These are phyloP conservation scores for Heliamphora exappendiculata DNA, from an alignment of 148 eudicot species.

Conservation along the genomic window DNA sequence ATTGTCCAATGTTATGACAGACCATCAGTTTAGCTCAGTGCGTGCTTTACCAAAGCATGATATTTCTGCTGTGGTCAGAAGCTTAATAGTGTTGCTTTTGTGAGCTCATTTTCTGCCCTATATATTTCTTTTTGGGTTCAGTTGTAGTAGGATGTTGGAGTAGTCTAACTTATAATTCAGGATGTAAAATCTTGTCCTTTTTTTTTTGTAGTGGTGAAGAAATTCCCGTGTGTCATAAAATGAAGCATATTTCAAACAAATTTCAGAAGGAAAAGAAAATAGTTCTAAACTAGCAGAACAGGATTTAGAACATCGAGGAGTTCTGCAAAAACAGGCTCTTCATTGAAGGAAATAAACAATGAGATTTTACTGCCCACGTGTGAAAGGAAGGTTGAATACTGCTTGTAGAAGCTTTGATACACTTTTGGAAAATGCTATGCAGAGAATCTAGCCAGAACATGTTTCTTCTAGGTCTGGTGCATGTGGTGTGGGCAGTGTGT, in stretches of 20 bases:
- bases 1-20: background rate
- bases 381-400: conserved; percentile 22
- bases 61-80: background rate
- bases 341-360: conserved; percentile 2
- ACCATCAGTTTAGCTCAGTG: background rate
- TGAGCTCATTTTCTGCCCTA: background rate
- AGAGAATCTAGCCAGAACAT: background rate
- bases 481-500: background rate
- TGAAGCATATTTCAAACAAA: background rate
- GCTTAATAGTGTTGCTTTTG: background rate
- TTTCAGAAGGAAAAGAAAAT: conserved; percentile 3
- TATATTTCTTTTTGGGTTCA: background rate
- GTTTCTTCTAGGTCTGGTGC: background rate
- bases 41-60: background rate
- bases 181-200: background rate
- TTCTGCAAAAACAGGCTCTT: conserved; percentile 4
- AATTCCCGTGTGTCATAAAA: background rate
- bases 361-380: conserved; percentile 10
- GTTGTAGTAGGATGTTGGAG: background rate
- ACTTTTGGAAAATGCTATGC: background rate
- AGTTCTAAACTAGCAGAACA: conserved; percentile 2
- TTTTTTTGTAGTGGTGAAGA: conserved; percentile 2
- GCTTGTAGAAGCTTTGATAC: background rate
- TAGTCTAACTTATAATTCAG: background rate
- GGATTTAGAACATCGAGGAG: conserved; percentile 6